Conservation (phyloP, 176 grass and related monocot genomes). For the Hordeum marinum region DNA sequence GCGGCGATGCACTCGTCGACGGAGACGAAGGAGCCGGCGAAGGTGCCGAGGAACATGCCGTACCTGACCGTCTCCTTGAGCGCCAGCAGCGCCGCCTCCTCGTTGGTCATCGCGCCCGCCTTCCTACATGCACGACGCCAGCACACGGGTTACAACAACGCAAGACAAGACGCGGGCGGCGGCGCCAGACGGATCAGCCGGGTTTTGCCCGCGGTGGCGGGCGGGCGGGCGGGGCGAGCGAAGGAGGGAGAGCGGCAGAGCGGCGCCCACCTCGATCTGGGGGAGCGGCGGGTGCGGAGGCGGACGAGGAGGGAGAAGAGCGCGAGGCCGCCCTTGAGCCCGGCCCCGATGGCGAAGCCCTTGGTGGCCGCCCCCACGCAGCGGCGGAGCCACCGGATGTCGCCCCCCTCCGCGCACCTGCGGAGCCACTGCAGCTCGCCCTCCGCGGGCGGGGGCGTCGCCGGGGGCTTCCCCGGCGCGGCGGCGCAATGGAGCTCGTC, state of each 20-base stretch:
- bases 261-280: constrained; percentile 48
- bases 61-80: constrained; percentile 90
- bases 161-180: not conserved
- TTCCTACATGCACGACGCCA: constrained; percentile 47
- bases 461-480: not conserved
- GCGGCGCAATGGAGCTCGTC: not conserved
- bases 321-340: constrained; percentile 86
- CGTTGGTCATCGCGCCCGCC: constrained; percentile 66
- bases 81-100: constrained; percentile 60
- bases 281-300: constrained; percentile 71
- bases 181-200: not conserved
- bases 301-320: constrained; percentile 84
- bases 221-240: not conserved
- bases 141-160: not conserved
- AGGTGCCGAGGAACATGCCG: constrained; percentile 82
- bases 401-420: constrained; percentile 43
- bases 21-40: constrained; percentile 89
- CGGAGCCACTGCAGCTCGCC: constrained; percentile 65
- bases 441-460: not conserved
- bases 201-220: no score
- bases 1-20: constrained; percentile 86
- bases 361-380: constrained; percentile 74
- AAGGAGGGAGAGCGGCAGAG: not conserved
- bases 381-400: constrained; percentile 73
- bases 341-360: constrained; percentile 84